These are phyloP conservation scores for Filobasidium wieringae DNA, from an alignment of 768 basidiomycete species.

Conservation along the genomic window DNA sequence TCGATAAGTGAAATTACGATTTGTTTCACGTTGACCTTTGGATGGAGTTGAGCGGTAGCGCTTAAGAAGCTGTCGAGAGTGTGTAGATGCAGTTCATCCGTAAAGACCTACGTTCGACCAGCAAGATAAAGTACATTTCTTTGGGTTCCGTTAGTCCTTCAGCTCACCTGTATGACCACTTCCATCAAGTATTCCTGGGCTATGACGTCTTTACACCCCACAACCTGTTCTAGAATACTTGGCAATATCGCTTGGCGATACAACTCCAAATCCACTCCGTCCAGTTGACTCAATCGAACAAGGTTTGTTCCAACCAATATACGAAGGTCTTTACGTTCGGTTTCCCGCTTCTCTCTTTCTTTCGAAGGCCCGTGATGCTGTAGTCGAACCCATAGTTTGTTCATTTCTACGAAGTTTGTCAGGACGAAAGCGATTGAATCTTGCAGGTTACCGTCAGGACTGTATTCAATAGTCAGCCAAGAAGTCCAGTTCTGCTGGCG, in stretches of 20 bases:
- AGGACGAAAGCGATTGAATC: constrained; percentile 93
- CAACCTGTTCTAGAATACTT: constrained; percentile 88
- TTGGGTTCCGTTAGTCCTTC: neutral
- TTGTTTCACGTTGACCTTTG: constrained; percentile 95
- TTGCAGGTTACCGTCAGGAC: constrained; percentile 76
- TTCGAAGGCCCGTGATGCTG: constrained; percentile 96
- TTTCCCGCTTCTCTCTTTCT: constrained; percentile 91
- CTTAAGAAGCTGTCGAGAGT: constrained; percentile 91
- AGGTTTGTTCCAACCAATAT: constrained; percentile 97
- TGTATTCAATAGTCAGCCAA: constrained; percentile 31
- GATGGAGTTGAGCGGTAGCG: constrained; percentile 89
- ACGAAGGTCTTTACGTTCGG: constrained; percentile 86
- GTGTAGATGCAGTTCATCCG: constrained; percentile 95
- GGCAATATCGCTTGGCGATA: constrained; percentile 79
- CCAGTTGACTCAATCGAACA: constrained; percentile 84
- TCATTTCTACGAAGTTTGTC: constrained; percentile 99
- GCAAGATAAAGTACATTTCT: neutral
- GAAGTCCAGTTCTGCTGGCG: neutral
- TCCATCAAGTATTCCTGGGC: constrained; percentile 99
- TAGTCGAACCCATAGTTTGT: constrained; percentile 97
- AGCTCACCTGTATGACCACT: constrained; percentile 87
- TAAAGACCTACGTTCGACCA: constrained; percentile 61
- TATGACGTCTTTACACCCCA: constrained; percentile 95
- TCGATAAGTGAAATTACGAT: constrained; percentile 98
- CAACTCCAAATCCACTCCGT: constrained; percentile 89